A percentile compares a stretch with the other conserved stretches of the same genome.
Evolutionary conservation across 1,284 basidiomycete species (phyloP).

Genomic region (Trametes pubescens): DNA sequence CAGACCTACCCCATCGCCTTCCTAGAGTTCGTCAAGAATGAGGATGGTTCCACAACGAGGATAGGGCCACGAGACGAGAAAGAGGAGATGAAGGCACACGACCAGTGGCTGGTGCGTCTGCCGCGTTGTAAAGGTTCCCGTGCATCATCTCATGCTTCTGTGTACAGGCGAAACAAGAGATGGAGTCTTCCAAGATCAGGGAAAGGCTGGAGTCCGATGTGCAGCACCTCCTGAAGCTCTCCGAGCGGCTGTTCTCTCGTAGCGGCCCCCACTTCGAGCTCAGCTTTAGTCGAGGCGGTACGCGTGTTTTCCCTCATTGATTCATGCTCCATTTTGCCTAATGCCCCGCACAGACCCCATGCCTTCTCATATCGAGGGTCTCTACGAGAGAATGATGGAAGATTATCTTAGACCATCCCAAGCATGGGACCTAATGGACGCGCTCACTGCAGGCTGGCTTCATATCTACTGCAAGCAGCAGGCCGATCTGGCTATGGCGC

Average conservation of each 20-base stretch:
- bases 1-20: constrained; percentile 72
- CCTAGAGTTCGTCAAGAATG: constrained; percentile 63
- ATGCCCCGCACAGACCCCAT: constrained; percentile 19
- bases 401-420: constrained; percentile 43
- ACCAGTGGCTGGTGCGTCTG: constrained; percentile 71
- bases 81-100: constrained; percentile 70
- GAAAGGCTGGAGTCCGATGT: constrained; percentile 62
- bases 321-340: background rate
- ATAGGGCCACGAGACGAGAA: constrained; percentile 73
- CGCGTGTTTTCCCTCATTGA: background rate
- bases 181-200: constrained; percentile 61
- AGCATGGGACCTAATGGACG: constrained; percentile 40
- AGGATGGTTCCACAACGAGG: constrained; percentile 59
- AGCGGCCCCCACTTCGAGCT: constrained; percentile 21
- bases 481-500: constrained; percentile 58
- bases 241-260: constrained; percentile 42
- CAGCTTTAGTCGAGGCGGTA: constrained; percentile 19
- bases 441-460: constrained; percentile 68
- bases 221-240: constrained; percentile 63
- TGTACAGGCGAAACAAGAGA: constrained; percentile 60
- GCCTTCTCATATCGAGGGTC: constrained; percentile 66
- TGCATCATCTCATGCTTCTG: constrained; percentile 11
- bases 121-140: constrained; percentile 1
- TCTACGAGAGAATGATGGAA: constrained; percentile 49
- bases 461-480: constrained; percentile 63